phyloP scores from a whole-genome alignment of 164 flowering plant genomes.

The Vitis rupestris region DNA sequence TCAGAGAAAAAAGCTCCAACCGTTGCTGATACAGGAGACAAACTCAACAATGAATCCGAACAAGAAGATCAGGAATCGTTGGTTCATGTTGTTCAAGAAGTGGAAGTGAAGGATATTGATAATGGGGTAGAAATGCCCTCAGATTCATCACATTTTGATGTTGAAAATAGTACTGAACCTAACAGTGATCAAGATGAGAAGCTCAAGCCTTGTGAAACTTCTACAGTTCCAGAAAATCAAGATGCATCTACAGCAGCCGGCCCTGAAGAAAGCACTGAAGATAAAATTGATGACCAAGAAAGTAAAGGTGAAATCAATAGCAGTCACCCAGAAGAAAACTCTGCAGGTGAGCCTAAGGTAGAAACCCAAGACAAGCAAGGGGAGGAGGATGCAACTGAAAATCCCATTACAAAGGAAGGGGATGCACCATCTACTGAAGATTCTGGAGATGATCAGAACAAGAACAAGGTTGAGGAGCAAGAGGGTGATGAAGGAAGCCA shows the following conservation, averaged over 20 bases:
- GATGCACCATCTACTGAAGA: conserved; percentile 6
- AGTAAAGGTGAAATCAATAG: not conserved
- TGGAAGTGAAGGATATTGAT: conserved; percentile 6
- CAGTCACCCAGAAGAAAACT: not conserved
- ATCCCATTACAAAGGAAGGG: not conserved
- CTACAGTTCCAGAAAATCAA: conserved; percentile 16
- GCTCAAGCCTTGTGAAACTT: conserved; percentile 3
- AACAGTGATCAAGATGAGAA: conserved; percentile 13
- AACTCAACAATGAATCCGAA: not conserved
- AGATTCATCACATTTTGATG: conserved; percentile 9
- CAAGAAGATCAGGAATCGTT: conserved; percentile 14
- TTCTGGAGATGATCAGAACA: conserved; percentile 1
- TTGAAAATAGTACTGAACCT: not conserved
- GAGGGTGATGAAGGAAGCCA: conserved; percentile 10
- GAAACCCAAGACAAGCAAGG: conserved; percentile 7
- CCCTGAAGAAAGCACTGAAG: conserved; percentile 7
- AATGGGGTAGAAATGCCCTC: conserved; percentile 2
- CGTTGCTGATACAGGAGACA: conserved; percentile 1
- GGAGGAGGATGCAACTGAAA: conserved; percentile 3
- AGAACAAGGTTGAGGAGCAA: conserved; percentile 9
- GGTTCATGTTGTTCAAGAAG: conserved; percentile 18
- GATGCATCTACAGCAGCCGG: not conserved
- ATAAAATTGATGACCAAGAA: not conserved
- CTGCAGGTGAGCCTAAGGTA: not conserved
- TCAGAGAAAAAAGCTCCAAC: not conserved